phyloP scores from a whole-genome alignment of 805 yeast species.

The Kodamaea kaohsiungensis region DNA sequence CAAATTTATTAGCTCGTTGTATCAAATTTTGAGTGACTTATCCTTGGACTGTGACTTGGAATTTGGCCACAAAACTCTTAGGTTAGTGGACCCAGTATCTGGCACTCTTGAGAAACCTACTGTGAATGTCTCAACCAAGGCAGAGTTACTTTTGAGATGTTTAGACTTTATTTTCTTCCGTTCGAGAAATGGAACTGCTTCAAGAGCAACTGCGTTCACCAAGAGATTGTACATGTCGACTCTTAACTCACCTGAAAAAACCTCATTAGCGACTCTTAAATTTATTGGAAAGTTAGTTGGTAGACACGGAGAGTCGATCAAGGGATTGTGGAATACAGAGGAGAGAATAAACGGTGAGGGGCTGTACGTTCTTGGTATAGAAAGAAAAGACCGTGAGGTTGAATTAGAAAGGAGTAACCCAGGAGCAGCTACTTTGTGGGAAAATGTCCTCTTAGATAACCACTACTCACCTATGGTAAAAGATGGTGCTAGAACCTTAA shows the following conservation, averaged over 20 bases:
- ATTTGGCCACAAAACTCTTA: conserved; percentile 75
- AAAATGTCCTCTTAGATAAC: conserved; percentile 69
- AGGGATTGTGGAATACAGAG: conserved; percentile 81
- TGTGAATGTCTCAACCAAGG: conserved; percentile 85
- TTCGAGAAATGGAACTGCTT: conserved; percentile 63
- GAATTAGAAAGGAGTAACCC: conserved; percentile 78
- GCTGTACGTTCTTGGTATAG: conserved; percentile 55
- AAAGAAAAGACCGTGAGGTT: conserved; percentile 41
- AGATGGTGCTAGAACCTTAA: conserved; percentile 53
- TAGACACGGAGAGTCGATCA: conserved; percentile 65
- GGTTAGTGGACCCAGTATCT: conserved; percentile 70
- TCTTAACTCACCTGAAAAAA: conserved; percentile 84
- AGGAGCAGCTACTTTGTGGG: conserved; percentile 91
- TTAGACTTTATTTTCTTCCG: conserved; percentile 81
- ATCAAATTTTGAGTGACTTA: conserved; percentile 64
- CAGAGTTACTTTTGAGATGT: conserved; percentile 76
- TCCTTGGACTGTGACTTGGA: conserved; percentile 83
- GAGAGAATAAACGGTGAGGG: conserved; percentile 85
- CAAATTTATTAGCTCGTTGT: conserved; percentile 74
- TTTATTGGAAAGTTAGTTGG: conserved; percentile 75
- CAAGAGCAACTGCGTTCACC: conserved; percentile 76
- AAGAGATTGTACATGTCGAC: conserved; percentile 71
- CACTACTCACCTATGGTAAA: conserved; percentile 86
- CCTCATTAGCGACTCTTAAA: conserved; percentile 73
- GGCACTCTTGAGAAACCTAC: conserved; percentile 55